Evolutionary conservation across 805 yeast species (phyloP).

Genomic region (Lipomyces oligophaga): DNA sequence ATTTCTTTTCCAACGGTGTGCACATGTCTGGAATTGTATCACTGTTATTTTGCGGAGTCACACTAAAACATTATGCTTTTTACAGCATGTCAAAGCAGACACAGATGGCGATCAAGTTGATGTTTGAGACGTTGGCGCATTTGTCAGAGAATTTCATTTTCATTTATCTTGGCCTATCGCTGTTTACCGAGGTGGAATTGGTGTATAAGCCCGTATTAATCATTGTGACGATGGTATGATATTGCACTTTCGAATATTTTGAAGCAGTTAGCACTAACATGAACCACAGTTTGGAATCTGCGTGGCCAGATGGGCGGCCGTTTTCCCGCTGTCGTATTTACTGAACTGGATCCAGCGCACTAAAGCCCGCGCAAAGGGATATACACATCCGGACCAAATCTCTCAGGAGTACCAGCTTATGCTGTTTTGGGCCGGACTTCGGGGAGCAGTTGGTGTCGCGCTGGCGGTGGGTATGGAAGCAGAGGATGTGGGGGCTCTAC

Average conservation of each 20-base stretch:
- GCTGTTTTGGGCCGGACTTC: conserved; percentile 98
- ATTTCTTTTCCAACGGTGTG: conserved; percentile 96
- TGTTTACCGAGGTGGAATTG: conserved; percentile 92
- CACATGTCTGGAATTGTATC: conserved; percentile 91
- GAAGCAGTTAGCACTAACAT: background rate
- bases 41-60: conserved; percentile 89
- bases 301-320: conserved; percentile 95
- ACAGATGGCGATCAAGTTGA: conserved; percentile 92
- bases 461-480: conserved; percentile 97
- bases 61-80: conserved; percentile 94
- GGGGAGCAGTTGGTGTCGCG: conserved; percentile 99
- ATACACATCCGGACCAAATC: conserved; percentile 69
- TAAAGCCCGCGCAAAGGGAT: conserved; percentile 43
- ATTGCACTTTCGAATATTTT: background rate
- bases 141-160: conserved; percentile 94
- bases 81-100: conserved; percentile 96
- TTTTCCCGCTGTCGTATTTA: conserved; percentile 83
- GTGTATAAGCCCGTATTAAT: conserved; percentile 92
- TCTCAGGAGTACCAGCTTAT: conserved; percentile 95
- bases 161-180: conserved; percentile 86
- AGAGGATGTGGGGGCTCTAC: conserved; percentile 77
- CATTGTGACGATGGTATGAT: conserved; percentile 68
- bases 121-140: conserved; percentile 91
- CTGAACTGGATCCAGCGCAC: conserved; percentile 74
- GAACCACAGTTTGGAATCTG: conserved; percentile 68